Base-by-base conservation (phyloP, 371 early-diverging fungal genomes). In the Globomyces sp. region DNA sequence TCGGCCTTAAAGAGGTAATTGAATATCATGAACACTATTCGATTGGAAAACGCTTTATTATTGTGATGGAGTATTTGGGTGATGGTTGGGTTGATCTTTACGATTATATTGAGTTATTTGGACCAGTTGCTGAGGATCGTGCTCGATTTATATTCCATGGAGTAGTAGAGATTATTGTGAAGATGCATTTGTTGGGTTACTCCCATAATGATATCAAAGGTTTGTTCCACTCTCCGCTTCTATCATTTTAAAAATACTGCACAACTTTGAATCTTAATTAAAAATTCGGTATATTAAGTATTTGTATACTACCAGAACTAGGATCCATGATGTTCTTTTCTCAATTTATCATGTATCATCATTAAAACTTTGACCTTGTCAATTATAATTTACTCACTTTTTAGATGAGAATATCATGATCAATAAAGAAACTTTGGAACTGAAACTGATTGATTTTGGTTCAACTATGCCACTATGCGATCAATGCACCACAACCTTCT, bases 361-460 rank as follows among this genome's bases (percentile, higher is more conserved):
- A 24, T 24, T 24, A 24, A 24, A 24, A 24, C 24, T 24, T 24
- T 24, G 24, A 24, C 24, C 24, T 24, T 24, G 24, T 24, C 24
- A 24, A 24, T 24, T 24, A 24, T 24, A 24, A 24, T 41, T 44
- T 2, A 3, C 44, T 42, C 53, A 64, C 37, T 34, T 39, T n/a
- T 9, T 67, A 80, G 83, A 82, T 58, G 83, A 82, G 65, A 82
- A 82, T 70, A 75, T 82, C 49, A 63, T 82, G 64, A 82, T 82
- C 48, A 68, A 82, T 72, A 64, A 58, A n/a, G 50, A 73, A 46
- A 79, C 83, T 1, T 71, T 68, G 37, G 65, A 69, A 43, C 74
- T 75, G 63, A 80, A 82, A 65, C 72, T 82, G 6, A 82, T 82
- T 53, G 83, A 82, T 64, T 82, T 82, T 67, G 83, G 83, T n/a